Base-by-base conservation (phyloP, 2,329 filamentous ascomycete species). In the Hysterium pulicare region DNA sequence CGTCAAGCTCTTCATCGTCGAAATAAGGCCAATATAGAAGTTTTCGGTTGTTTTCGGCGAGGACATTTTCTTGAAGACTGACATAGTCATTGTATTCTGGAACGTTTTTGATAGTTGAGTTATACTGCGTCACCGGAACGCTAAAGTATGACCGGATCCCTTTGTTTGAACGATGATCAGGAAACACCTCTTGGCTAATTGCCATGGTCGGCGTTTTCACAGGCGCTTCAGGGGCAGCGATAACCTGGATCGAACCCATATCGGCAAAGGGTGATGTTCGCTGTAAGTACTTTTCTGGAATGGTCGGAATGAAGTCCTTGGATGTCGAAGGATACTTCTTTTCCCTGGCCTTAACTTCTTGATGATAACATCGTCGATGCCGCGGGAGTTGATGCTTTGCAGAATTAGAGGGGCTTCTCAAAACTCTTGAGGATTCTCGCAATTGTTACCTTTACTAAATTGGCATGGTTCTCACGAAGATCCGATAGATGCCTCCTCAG, bases 11-110 rank as follows among this genome's bases (percentile, higher is more conserved):
- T 17, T 54, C 53, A n/a, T 70, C 58, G 6, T 54, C 45, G 17
- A 63, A 55, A 35, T 56, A 61, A 1, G 61, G 60, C 55, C 62
- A 68, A 17, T 62, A 61, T n/a, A 68, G 58, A n/a, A 73, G 42
- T 19, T 59, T 67, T 2, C 53, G 63, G 23, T 65, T 58, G 38
- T 73, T 73, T 11, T 64, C 59, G 3, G 66, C 61, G 0, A 74
- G 62, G 3, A 73, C 53, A 41, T 68, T 74, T 30, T 63, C 50
- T 37, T 60, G 64, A 33, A 73, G 53, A 30, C 55, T 63, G n/a
- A 70, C 64, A 45, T 69, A 72, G 43, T 71, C 67, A 2, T 59
- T 63, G 49, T 70, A 73, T 8, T 44, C 45, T 2, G 71, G 71
- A 17, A 71, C 46, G 2, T 40, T 22, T 10, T 54, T 36, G 24